phyloP scores from a whole-genome alignment of 2,329 filamentous ascomycete genomes.

The Venturia asperata region DNA sequence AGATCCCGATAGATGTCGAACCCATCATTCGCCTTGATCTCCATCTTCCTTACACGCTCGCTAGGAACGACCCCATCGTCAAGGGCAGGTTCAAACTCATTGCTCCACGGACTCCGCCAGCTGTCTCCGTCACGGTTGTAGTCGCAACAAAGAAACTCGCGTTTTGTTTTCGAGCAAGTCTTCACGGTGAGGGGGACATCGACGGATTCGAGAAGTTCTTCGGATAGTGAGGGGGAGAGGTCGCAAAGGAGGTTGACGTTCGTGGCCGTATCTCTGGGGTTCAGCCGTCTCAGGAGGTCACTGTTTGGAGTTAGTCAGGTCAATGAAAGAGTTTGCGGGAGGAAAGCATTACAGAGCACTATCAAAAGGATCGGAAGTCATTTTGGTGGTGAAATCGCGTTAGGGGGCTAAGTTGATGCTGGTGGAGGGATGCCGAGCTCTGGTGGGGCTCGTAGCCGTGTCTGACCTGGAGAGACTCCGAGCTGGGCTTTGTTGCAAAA shows the following conservation, averaged over 20 bases:
- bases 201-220: conserved; percentile 95
- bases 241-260: conserved; percentile 86
- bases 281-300: conserved; percentile 94
- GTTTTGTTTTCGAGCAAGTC: conserved; percentile 78
- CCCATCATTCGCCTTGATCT: conserved; percentile 68
- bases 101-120: conserved; percentile 98
- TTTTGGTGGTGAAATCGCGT: conserved; percentile 24
- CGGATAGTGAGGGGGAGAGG: conserved; percentile 84
- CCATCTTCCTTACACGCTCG: conserved; percentile 19
- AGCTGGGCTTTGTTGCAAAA: background rate
- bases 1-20: conserved; percentile 96
- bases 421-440: background rate
- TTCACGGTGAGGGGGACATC: conserved; percentile 87
- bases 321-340: conserved; percentile 21
- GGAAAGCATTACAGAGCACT: conserved; percentile 60
- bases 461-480: background rate
- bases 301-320: background rate
- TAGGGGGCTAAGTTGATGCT: background rate
- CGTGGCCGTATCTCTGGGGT: conserved; percentile 81
- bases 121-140: conserved; percentile 99
- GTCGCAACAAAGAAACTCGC: conserved; percentile 97
- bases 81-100: conserved; percentile 91
- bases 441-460: background rate
- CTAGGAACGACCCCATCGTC: conserved; percentile 43
- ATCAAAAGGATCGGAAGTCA: conserved; percentile 61